Evolutionary conservation across 2,329 filamentous ascomycete species (phyloP), one percentile per base, ranked within the genome.

Genomic region (Fusarium gaditjirri): DNA sequence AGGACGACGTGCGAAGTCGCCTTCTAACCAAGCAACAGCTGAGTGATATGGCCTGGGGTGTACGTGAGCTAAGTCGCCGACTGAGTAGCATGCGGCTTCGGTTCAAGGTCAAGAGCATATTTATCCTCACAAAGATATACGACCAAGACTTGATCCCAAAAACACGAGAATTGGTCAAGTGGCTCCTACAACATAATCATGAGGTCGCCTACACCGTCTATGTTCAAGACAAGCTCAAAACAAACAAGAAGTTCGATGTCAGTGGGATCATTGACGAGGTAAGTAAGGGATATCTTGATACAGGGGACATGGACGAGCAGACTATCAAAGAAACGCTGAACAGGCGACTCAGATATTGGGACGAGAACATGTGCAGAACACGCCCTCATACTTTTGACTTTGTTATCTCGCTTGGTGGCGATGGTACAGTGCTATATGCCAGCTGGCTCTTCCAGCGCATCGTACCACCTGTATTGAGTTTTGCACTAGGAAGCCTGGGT

Each of bases 381-480:
- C 88, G 91, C 65, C 95, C 95, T 8, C 94, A 97, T 76, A 92
- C 90, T 1, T 98, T 98, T 79, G 96, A 99, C 81, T 97, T 99
- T 78, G 91, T 97, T 56, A 90, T 99, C 50, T 97, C 95, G 0
- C 88, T 97, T 6, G 95, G 94, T 53, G 96, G 96, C 17, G 96
- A 99, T 79, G 96, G 96, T n/a, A 99, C 96, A 0, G 95, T 99
- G 11, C 85, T 99, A 16, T 98, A 97, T 79, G 93, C 95, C 8
- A 97, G 94, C 78, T 98, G 95, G 95, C 86, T 99, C 3, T 99
- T 99, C 80, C 96, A 99, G 83, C 90, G 93, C 44, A 93, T 98
- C 50, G 95, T 98, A 1, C 96, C 96, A 10, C 96, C 96, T 0
- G 94, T 98, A 2, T 85, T 99, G 69, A 95, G 94, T 68, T 98